Base-by-base conservation (phyloP, 2,329 filamentous ascomycete genomes). In the Fusarium abutilonis region DNA sequence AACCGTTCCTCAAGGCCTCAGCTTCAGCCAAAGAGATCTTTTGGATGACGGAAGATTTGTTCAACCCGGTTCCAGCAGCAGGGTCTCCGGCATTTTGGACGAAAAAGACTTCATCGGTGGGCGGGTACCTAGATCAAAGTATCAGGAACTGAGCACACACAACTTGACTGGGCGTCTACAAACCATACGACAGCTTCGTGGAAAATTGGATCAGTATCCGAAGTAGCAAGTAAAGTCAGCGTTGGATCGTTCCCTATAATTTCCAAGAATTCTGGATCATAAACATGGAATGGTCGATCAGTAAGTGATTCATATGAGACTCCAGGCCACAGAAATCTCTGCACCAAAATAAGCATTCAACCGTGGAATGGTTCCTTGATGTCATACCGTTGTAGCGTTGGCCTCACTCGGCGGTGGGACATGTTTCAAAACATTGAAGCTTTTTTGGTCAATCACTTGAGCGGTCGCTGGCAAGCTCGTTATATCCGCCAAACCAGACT, bases 131-230 rank as follows among this genome's bases (percentile, higher is more conserved):
- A 7, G 0, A 2, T 28, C 1, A 4, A 7, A 6, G 13, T n/a
- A 3, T 57, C 3, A 45, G 40, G 2, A 1, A 3, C 3, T 11
- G 5, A 6, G 3, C 23, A 1, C 9, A 4, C 19, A 9, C 11
- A 7, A 13, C 4, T 0, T 15, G 2, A 3, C 6, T 1, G 8
- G 1, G 1, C 5, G 2, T 15, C 0, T 3, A 58, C 66, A 11
- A 35, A 69, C 81, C 82, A 86, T 0, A 83, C 77, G 9, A 83
- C 80, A 7, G 83, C 83, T 63, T 86, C 84, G 51, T 86, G 84
- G 40, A 83, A 86, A 6, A 83, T 64, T 0, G 81, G 81, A 42
- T 83, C 76, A 0, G 69, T 72, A 0, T 74, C 77, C 0, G 79
- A 75, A 5, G 77, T 73, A 2, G 80, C 81, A 8, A 84, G 77